Evolutionary conservation across 1,284 basidiomycete species (phyloP).

Genomic region (Malassezia dermatis): DNA sequence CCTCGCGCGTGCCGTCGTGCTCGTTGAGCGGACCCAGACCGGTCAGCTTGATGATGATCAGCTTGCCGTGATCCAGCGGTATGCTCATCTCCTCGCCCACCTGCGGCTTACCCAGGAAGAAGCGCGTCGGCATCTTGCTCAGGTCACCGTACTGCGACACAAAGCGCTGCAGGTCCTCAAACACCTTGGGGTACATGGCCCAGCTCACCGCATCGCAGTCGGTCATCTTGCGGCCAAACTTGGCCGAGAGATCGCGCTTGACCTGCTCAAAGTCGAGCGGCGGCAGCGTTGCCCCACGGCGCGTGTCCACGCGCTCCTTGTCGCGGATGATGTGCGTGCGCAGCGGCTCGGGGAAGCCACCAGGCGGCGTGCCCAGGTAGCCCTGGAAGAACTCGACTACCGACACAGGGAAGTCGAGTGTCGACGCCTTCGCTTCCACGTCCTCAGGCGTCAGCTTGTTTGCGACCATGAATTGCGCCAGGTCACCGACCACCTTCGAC

Average conservation of each 20-base stretch:
- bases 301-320: conserved; percentile 81
- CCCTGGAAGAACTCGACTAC: conserved; percentile 56
- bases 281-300: conserved; percentile 75
- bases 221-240: conserved; percentile 87
- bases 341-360: conserved; percentile 95
- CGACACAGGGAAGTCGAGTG: conserved; percentile 85
- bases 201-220: conserved; percentile 75
- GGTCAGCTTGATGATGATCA: conserved; percentile 83
- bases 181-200: conserved; percentile 92
- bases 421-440: conserved; percentile 72
- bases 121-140: conserved; percentile 70
- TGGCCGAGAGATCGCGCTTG: conserved; percentile 80
- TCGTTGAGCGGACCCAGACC: conserved; percentile 86
- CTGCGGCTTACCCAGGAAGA: conserved; percentile 86
- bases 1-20: conserved; percentile 81
- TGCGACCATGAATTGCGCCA: conserved; percentile 91
- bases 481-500: conserved; percentile 97
- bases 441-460: conserved; percentile 80
- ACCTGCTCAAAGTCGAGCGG: conserved; percentile 92
- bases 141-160: conserved; percentile 91
- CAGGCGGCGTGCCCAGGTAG: conserved; percentile 65
- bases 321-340: conserved; percentile 83
- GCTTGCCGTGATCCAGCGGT: conserved; percentile 92
- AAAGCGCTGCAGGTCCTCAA: conserved; percentile 92
- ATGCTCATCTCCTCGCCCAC: conserved; percentile 93